Base-by-base conservation (phyloP, 1,284 basidiomycete species). In the Cryptococcus sp. region DNA sequence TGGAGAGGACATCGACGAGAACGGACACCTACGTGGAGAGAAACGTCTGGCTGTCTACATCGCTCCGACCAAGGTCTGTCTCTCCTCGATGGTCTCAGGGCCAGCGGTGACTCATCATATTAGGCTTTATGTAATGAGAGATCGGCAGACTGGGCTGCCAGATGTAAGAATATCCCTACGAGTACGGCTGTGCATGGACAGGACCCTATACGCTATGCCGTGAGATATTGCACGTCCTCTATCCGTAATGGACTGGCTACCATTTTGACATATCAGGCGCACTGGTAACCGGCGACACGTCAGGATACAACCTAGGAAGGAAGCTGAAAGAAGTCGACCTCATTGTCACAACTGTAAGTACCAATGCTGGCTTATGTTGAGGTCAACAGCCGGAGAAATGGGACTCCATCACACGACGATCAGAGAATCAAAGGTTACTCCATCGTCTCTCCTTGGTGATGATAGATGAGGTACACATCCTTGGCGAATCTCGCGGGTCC, bases 391-490 rank as follows among this genome's bases (percentile, higher is more conserved):
- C 90, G 0, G 95, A 97, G 75, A 97, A 97, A 75, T 93, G 90
- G 88, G 93, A 96, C 64, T 88, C 89, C 44, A 77, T 96, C 49
- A 95, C 92, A 2, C 82, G 92, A 34, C 86, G 86, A 0, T 34
- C 44, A 4, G 55, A 61, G 4, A 62, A 67, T 89, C 88, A 87
- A 85, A 61, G 52, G 73, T 41, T 66, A 2, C 46, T 67, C 10
- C 46, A 58, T 7, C 61, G 70, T 4, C 59, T 72, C 2, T 52
- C 56, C 49, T 79, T 94, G 11, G 87, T 93, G 63, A 83, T 97
- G 46, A 88, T 98, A 43, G 95, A 98, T 68, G 95, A 98, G 77
- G 90, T 88, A 3, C 95, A 98, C 72, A 87, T 94, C 48, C 82
- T 98, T 8, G 88, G 91, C 52, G 95, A 98, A 74, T 79, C 82